A percentile compares a stretch with the other conserved stretches of the same genome.
phyloP scores from a whole-genome alignment of 441 rosid genomes.

The Populus tomentosa region DNA sequence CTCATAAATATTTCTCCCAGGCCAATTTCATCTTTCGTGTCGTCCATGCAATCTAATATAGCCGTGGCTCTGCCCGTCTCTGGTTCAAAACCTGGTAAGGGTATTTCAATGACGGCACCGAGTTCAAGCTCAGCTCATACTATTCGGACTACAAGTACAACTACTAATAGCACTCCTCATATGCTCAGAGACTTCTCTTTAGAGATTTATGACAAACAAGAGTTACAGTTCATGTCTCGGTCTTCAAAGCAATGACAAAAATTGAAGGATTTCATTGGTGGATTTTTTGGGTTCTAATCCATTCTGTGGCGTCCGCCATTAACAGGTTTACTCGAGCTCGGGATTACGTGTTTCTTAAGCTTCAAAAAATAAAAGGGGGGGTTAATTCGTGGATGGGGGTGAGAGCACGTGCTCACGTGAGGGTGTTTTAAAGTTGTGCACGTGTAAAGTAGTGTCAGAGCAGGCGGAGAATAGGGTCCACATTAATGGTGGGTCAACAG shows the following conservation, averaged over 20 bases:
- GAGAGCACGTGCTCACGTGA: slow-evolving; percentile 57
- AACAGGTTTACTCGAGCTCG: slow-evolving; percentile 2
- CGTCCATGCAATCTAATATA: slow-evolving; percentile 39
- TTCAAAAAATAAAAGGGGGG: not conserved
- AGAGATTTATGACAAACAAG: slow-evolving; percentile 58
- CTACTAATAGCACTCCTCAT: slow-evolving; percentile 27
- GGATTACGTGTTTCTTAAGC: not conserved
- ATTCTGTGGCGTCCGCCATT: slow-evolving; percentile 24
- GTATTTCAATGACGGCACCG: slow-evolving; percentile 50
- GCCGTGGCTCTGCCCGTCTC: slow-evolving; percentile 18
- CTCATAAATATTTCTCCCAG: slow-evolving; percentile 35
- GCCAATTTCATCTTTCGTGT: slow-evolving; percentile 38
- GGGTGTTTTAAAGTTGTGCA: slow-evolving; percentile 33
- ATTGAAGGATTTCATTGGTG: not conserved
- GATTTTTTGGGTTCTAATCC: not conserved
- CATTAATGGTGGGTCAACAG: slow-evolving; percentile 37
- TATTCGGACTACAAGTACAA: not conserved
- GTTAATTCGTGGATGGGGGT: not conserved
- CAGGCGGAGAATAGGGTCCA: slow-evolving; percentile 40
- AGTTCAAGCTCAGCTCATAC: slow-evolving; percentile 38
- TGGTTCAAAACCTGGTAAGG: slow-evolving; percentile 23
- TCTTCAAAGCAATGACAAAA: slow-evolving; percentile 36
- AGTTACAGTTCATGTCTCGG: slow-evolving; percentile 57
- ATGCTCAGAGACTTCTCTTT: slow-evolving; percentile 56
- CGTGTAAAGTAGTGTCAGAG: slow-evolving; percentile 51